Base-by-base conservation (phyloP, 1,139 yeast species). In the Casaregolazyma lundiana region DNA sequence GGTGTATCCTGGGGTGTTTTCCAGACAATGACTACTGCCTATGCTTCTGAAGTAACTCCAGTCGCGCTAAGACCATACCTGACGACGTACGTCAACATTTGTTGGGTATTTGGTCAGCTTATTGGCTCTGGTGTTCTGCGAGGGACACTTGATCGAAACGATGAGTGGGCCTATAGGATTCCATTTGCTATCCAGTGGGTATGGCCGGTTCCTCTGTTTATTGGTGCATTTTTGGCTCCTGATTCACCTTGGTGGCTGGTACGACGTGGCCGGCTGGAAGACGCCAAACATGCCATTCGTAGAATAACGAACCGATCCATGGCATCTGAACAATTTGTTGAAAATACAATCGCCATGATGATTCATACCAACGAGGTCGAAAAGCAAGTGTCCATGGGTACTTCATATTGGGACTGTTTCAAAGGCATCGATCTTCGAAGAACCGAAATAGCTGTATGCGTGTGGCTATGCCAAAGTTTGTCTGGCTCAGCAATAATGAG, bases 111-210 rank as follows among this genome's bases (percentile, higher is more conserved):
- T 42, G 76, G 76, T 8, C 73, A 70, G 48, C 58, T 72, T 38
- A 62, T 71, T 47, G 62, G 71, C 6, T 57, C 72, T 20, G 69
- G 74, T 44, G 68, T 72, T 15, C 58, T 72, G 50, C 62, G 63
- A 48, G 73, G 68, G 7, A 50, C 63, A 43, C 48, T 61, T 4
- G 45, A 48, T 36, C 37, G 44, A 24, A 52, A 58, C 26, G 53
- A 55, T 43, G 53, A 61, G 16, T 56, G 65, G 60, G 64, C 72
- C 2, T 73, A 70, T 60, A 60, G 67, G 42, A 61, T 75, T 30
- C 80, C 81, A 1, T 76, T 71, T 58, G 80, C 77, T 1, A 46
- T 76, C 20, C 84, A 80, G 61, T 80, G 85, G 84, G 57, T 73
- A 7, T 80, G 84, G 84, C 83, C 84, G 1, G 52, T 76, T 46